Conservation (phyloP, 2,329 filamentous ascomycete genomes). For the Ustilaginoidea virens region DNA sequence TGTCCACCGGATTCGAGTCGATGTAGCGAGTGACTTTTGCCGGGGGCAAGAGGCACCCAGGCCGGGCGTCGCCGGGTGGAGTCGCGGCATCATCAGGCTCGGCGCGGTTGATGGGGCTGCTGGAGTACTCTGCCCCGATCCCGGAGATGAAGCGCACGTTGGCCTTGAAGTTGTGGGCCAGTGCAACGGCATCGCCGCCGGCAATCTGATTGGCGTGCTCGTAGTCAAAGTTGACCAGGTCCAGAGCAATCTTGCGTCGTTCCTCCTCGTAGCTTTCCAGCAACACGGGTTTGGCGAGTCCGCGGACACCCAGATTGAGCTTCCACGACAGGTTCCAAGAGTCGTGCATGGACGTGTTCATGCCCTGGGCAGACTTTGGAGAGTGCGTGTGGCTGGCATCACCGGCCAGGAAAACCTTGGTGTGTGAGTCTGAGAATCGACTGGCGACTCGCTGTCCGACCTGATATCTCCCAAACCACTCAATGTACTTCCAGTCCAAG, state of each 20-base stretch:
- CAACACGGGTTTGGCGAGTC: slow-evolving; percentile 36
- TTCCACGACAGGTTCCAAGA: slow-evolving; percentile 44
- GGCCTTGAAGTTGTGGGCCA: slow-evolving; percentile 53
- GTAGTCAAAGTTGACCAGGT: slow-evolving; percentile 43
- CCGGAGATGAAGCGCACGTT: slow-evolving; percentile 63
- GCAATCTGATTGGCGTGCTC: slow-evolving; percentile 42
- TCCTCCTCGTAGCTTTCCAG: slow-evolving; percentile 48
- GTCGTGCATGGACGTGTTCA: slow-evolving; percentile 48
- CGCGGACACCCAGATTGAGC: slow-evolving; percentile 36
- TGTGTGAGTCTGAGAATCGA: slow-evolving; percentile 46
- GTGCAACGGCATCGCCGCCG: slow-evolving; percentile 43
- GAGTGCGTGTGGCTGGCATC: slow-evolving; percentile 61
- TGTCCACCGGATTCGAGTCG: slow-evolving; percentile 62
- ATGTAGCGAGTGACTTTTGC: slow-evolving; percentile 59
- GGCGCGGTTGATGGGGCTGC: slow-evolving; percentile 33
- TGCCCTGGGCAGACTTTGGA: slow-evolving; percentile 54
- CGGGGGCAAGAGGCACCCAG: slow-evolving; percentile 44
- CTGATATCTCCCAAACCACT: slow-evolving; percentile 61
- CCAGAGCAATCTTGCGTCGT: slow-evolving; percentile 43
- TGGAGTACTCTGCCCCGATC: slow-evolving; percentile 46
- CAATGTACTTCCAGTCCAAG: slow-evolving; percentile 40
- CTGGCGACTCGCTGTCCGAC: slow-evolving; percentile 58
- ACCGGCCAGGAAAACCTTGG: slow-evolving; percentile 51
- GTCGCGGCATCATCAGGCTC: slow-evolving; percentile 19
- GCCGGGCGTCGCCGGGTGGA: slow-evolving; percentile 32